Evolutionary conservation across 495 filamentous ascomycete species (phyloP), one percentile per base, ranked within the genome.

Genomic region (Zalerion maritima): DNA sequence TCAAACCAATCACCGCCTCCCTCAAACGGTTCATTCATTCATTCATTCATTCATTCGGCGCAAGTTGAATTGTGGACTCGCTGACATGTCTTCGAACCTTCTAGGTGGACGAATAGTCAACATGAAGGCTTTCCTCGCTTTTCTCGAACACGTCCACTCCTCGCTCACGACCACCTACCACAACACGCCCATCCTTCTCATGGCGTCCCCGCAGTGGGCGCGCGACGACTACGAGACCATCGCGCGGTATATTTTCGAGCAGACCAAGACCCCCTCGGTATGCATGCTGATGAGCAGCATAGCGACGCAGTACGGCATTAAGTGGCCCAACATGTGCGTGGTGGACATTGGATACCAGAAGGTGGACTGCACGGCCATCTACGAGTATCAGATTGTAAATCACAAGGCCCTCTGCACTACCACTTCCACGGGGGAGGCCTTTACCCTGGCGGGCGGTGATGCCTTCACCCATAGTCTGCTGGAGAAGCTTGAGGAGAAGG

Each of bases 171-270:
- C 82, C 7, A 81, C 81, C 1, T 83, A 94, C 47, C 89, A 96
- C 54, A 65, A 61, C 43, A 94, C 86, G 0, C 85, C 89, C 2
- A 81, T 97, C 41, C 59, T 97, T 38, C 64, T 97, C 31, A 76
- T 97, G 45, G 57, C 75, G 9, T 75, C 89, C 27, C 89, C 89
- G 0, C 71, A 71, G 26, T 97, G 91, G 81, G 81, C 81, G 6
- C 65, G 73, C 4, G 70, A 74, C 26, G 81, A 94, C 49, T 74
- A 75, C 43, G 84, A 94, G 52, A 59, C 58, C 7, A 68, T 96
- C 21, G 77, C 85, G 3, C 80, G 82, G 33, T 97, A 94, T 55
- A 69, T 94, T 38, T 97, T 97, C 41, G 89, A 96, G 53, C 85
- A 85, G 54, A 93, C 93, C 49, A 93, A 89, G 59, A 83, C 78